These are phyloP conservation scores for Paspalum notatum DNA, from an alignment of 176 grass and related monocot genomes.

Conservation along the genomic window DNA sequence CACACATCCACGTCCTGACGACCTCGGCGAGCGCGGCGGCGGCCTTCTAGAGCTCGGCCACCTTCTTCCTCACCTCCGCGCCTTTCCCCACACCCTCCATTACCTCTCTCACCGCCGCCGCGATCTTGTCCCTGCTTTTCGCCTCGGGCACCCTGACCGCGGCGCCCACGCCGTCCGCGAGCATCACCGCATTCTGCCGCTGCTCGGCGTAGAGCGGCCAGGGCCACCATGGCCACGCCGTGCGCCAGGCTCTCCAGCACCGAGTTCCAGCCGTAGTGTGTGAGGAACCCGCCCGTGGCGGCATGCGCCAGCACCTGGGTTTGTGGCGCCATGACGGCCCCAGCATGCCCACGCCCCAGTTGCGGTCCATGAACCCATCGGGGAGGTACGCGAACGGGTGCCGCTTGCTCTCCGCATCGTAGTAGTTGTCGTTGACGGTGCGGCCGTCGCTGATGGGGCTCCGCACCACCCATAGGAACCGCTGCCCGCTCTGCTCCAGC, in stretches of 20 bases:
- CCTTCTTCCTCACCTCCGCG: constrained; percentile 41
- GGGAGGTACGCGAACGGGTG: constrained; percentile 51
- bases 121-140: constrained; percentile 35
- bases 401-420: constrained; percentile 48
- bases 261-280: constrained; percentile 75
- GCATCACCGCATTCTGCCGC: constrained; percentile 56
- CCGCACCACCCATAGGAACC: too few relatives aligned
- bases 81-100: constrained; percentile 53
- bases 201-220: constrained; percentile 74
- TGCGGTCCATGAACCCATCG: constrained; percentile 31
- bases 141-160: constrained; percentile 22
- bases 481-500: constrained; percentile 55
- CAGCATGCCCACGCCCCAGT: constrained; percentile 4
- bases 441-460: constrained; percentile 56
- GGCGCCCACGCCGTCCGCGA: constrained; percentile 12
- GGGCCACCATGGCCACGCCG: constrained; percentile 63
- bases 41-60: constrained; percentile 41
- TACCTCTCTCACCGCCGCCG: constrained; percentile 38
- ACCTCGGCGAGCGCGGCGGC: constrained; percentile 35
- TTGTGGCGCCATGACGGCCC: constrained; percentile 56
- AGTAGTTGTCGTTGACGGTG: constrained; percentile 45
- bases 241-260: constrained; percentile 50
- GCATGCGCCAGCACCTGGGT: constrained; percentile 42
- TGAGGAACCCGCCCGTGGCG: constrained; percentile 61
- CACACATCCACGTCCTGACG: constrained; percentile 7